Conservation (phyloP, 371 early-diverging fungal genomes). For the Amoeboaphelidium protococcarum region DNA sequence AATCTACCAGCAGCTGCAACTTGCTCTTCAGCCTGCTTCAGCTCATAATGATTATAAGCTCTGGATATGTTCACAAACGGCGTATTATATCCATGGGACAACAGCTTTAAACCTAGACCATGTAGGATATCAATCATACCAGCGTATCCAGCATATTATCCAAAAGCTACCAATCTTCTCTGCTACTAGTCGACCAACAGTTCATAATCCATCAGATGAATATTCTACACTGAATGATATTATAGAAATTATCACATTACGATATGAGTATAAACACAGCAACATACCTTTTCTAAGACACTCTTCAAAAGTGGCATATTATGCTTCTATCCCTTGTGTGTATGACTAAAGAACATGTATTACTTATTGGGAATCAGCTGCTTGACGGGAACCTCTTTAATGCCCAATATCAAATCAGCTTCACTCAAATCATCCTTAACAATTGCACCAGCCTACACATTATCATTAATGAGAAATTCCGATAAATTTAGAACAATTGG, state of each 20-base stretch:
- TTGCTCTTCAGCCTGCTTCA: constrained; percentile 45
- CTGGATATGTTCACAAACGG: constrained; percentile 72
- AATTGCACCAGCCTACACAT: constrained; percentile 47
- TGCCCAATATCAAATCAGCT: constrained; percentile 79
- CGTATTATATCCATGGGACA: constrained; percentile 68
- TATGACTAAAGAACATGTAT: constrained; percentile 85
- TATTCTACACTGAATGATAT: no score
- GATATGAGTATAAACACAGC: no score
- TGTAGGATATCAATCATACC: constrained; percentile 75
- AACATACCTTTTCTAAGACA: background rate
- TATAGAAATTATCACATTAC: no score
- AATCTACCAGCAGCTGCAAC: constrained; percentile 43
- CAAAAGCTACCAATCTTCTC: constrained; percentile 67
- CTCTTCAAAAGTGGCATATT: constrained; percentile 29
- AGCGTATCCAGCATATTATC: constrained; percentile 82
- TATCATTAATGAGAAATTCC: background rate
- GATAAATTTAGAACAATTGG: background rate
- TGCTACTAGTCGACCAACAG: constrained; percentile 48
- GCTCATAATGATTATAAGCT: constrained; percentile 55
- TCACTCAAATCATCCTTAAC: constrained; percentile 56
- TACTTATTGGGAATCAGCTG: constrained; percentile 59
- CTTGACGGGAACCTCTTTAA: constrained; percentile 78
- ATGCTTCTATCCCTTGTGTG: constrained; percentile 77
- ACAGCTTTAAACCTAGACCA: constrained; percentile 64
- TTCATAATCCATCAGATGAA: constrained; percentile 84